Evolutionary conservation across 345 rosid genomes (phyloP), one percentile per base, ranked within the genome.

Genomic region (Carallia brachiata): DNA sequence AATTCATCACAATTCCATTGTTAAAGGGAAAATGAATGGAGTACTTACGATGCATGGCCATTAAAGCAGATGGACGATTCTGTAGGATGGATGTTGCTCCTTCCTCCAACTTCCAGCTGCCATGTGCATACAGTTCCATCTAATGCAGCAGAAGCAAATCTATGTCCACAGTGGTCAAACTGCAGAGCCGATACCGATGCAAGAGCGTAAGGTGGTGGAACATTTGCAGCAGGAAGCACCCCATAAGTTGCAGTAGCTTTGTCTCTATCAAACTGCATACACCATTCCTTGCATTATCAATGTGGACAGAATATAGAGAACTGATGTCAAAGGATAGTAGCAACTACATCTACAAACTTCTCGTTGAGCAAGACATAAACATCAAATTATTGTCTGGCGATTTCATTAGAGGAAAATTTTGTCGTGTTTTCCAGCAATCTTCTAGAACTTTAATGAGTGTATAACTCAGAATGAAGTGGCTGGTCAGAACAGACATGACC

Each of bases 111-210:
- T 82, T 89, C 97, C 69, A 92, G 84, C 82, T 90, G 93, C 98
- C 98, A 93, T 4, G 89, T 83, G 84, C 93, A 90, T 61, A 89
- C 88, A 56, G 93, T 93, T 82, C 98, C 98, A 84, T 93, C 97
- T 19, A 84, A 77, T 60, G 97, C 93, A 18, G 96, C 87, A 67
- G 92, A 85, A 52, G 89, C 89, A 88, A 93, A 93, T 84, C 97
- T 84, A 70, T 87, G 97, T 62, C 98, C 98, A 67, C 80, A 89
- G 77, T 77, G 90, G 78, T 90, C 98, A 70, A 93, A 89, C 70
- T 85, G 88, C 84, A 90, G 70, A 34, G 97, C 89, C 47, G 94
- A 88, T 76, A 89, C 84, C 23, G 98, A 88, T 69, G 98, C 92
- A 74, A 89, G 87, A 74, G 98, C 90, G 80, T 89, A 89, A 36